Percentiles rank a stretch among this genome's conserved stretches.
These are phyloP conservation scores for Rhodotorula graminis DNA, from an alignment of 768 basidiomycete species.

Conservation along the genomic window DNA sequence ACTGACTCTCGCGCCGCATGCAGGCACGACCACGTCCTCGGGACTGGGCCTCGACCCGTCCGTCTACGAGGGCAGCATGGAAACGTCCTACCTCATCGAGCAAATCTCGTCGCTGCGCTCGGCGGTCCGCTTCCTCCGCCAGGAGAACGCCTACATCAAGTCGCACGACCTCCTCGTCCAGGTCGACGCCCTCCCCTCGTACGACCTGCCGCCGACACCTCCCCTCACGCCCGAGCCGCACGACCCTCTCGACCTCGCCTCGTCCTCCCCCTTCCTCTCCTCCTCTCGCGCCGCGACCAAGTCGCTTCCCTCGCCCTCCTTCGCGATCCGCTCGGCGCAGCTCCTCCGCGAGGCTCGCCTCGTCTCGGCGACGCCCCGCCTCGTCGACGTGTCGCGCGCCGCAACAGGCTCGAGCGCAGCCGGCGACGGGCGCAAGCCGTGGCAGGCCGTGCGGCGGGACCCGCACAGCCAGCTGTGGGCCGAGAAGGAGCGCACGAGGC, in stretches of 20 bases:
- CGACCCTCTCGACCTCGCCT: slow-evolving; percentile 1
- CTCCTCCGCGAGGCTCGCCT: slow-evolving; percentile 84
- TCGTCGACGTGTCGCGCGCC: slow-evolving; percentile 65
- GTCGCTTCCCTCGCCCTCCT: slow-evolving; percentile 40
- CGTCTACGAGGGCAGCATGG: slow-evolving; percentile 70
- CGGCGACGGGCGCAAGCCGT: neutral
- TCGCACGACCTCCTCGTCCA: slow-evolving; percentile 83
- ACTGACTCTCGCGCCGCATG: accelerated
- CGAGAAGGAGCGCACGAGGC: slow-evolving; percentile 33
- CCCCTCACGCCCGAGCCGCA: slow-evolving; percentile 57
- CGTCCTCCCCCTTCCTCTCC: slow-evolving; percentile 30
- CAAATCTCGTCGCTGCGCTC: slow-evolving; percentile 86
- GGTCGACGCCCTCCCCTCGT: slow-evolving; percentile 68
- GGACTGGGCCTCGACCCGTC: slow-evolving; percentile 56
- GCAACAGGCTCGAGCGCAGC: neutral
- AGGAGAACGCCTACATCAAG: slow-evolving; percentile 87
- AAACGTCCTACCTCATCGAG: slow-evolving; percentile 80
- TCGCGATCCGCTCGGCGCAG: slow-evolving; percentile 75
- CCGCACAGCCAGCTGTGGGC: slow-evolving; percentile 36
- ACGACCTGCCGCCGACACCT: slow-evolving; percentile 59
- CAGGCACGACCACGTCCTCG: slow-evolving; percentile 47
- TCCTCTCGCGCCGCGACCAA: slow-evolving; percentile 22
- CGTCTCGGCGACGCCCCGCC: slow-evolving; percentile 72
- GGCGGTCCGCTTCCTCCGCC: slow-evolving; percentile 85
- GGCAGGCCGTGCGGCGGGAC: slow-evolving; percentile 24